Percentiles rank a stretch among this genome's conserved stretches.
Evolutionary conservation across 768 basidiomycete genomes (phyloP).

Genomic region (Multifurca ochricompacta): DNA sequence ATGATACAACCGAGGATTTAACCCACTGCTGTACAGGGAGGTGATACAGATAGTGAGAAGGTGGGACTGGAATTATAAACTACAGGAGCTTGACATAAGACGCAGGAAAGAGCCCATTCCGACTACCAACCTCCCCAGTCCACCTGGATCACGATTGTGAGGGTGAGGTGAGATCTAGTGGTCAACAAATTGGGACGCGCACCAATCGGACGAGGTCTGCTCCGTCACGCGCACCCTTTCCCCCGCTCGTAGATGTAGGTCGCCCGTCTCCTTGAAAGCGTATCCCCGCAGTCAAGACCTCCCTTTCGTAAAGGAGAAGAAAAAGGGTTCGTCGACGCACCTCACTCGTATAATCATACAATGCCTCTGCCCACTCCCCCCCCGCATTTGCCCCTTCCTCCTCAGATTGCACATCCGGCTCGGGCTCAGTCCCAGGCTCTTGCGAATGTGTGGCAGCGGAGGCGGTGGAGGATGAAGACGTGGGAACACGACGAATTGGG

Average conservation of each 20-base stretch:
- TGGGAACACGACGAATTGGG: slow-evolving; percentile 31
- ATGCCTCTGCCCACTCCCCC: slow-evolving; percentile 71
- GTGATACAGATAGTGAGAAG: neutral
- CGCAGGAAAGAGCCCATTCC: slow-evolving; percentile 19
- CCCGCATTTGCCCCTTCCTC: slow-evolving; percentile 32
- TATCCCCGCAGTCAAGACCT: neutral
- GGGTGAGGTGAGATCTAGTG: neutral
- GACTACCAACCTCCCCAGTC: slow-evolving; percentile 17
- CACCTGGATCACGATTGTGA: slow-evolving; percentile 15
- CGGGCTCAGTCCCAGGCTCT: slow-evolving; percentile 6
- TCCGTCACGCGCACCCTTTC: slow-evolving; percentile 57
- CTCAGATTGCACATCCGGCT: slow-evolving; percentile 22
- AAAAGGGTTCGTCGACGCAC: slow-evolving; percentile 30
- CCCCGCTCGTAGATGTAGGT: slow-evolving; percentile 51
- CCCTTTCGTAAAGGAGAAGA: neutral
- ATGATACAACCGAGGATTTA: neutral
- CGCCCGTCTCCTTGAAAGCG: slow-evolving; percentile 51
- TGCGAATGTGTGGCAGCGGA: neutral
- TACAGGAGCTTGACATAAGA: slow-evolving; percentile 17
- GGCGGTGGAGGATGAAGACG: neutral
- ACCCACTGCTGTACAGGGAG: neutral
- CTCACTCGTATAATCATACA: slow-evolving; percentile 66
- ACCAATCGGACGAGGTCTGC: slow-evolving; percentile 73
- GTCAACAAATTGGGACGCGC: slow-evolving; percentile 20
- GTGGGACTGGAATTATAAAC: neutral